A percentile compares a stretch with the other conserved stretches of the same genome.
Conservation (phyloP, 768 basidiomycete genomes). For the Melanogaster broomeanus region DNA sequence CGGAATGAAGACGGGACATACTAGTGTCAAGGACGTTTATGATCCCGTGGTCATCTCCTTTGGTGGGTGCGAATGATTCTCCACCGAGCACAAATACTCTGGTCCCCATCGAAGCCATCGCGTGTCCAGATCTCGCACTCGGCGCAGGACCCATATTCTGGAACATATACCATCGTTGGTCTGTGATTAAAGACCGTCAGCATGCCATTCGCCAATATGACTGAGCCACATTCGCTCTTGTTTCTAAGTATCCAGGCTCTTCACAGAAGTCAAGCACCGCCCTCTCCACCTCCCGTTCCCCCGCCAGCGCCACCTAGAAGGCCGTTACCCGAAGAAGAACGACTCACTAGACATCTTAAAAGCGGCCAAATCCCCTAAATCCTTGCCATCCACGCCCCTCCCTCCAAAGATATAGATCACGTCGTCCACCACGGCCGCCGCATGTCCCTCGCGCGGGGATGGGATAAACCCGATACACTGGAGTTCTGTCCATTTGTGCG, state of each 20-base stretch:
- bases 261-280: neutral
- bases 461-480: conserved; percentile 97
- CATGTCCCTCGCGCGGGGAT: conserved; percentile 93
- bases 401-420: conserved; percentile 98
- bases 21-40: conserved; percentile 96
- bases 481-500: conserved; percentile 85
- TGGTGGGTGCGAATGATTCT: conserved; percentile 76
- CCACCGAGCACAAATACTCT: conserved; percentile 94
- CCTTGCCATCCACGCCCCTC: conserved; percentile 94
- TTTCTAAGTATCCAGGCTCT: neutral
- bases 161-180: conserved; percentile 99
- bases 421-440: conserved; percentile 94
- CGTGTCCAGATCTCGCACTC: conserved; percentile 89
- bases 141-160: conserved; percentile 99
- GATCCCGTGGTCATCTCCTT: conserved; percentile 75
- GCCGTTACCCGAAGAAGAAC: neutral
- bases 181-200: conserved; percentile 42
- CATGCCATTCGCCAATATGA: conserved; percentile 1
- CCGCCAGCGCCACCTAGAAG: neutral
- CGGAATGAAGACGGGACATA: conserved; percentile 41
- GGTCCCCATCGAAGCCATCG: conserved; percentile 93
- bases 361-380: conserved; percentile 90
- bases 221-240: neutral
- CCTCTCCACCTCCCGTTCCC: no score
- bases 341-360: conserved; percentile 95